These are phyloP conservation scores for Flaveria bidentis DNA, from an alignment of 129 eudicot species.

Conservation along the genomic window DNA sequence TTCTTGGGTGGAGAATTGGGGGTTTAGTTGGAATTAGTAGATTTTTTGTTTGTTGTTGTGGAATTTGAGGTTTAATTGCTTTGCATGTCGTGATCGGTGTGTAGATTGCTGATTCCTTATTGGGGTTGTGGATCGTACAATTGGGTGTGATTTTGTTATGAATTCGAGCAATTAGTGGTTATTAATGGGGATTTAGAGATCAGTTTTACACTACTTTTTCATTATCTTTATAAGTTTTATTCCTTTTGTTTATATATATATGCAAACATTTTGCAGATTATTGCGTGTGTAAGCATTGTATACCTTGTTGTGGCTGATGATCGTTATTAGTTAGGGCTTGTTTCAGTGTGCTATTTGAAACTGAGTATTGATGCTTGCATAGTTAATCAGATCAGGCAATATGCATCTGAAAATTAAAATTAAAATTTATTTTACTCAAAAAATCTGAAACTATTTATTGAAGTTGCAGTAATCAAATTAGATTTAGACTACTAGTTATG, in stretches of 20 bases:
- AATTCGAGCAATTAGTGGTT: conserved; percentile 35
- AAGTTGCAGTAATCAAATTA: background rate
- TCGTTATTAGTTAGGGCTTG: conserved; percentile 22
- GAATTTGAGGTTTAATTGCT: conserved; percentile 27
- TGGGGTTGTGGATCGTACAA: conserved; percentile 36
- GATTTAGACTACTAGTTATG: background rate
- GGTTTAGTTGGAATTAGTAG: conserved; percentile 34
- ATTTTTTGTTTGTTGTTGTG: conserved; percentile 13
- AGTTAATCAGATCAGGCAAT: background rate
- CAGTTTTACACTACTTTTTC: conserved; percentile 9
- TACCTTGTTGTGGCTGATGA: background rate
- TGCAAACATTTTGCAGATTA: conserved; percentile 3
- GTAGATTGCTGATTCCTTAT: conserved; percentile 24
- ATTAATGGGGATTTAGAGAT: conserved; percentile 18
- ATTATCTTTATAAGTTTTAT: background rate
- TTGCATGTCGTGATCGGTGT: conserved; percentile 39
- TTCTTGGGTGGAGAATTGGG: conserved; percentile 29
- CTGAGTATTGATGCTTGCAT: background rate
- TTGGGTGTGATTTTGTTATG: conserved; percentile 25
- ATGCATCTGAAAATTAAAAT: background rate
- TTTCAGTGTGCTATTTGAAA: conserved; percentile 4
- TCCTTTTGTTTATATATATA: background rate
- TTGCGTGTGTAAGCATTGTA: conserved; percentile 19
- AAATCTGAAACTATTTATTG: background rate
- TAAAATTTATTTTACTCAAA: background rate